A percentile compares a stretch with the other conserved stretches of the same genome.
These are phyloP conservation scores for Myriosclerotinia scirpicola DNA, from an alignment of 2,329 filamentous ascomycete genomes.

Conservation along the genomic window DNA sequence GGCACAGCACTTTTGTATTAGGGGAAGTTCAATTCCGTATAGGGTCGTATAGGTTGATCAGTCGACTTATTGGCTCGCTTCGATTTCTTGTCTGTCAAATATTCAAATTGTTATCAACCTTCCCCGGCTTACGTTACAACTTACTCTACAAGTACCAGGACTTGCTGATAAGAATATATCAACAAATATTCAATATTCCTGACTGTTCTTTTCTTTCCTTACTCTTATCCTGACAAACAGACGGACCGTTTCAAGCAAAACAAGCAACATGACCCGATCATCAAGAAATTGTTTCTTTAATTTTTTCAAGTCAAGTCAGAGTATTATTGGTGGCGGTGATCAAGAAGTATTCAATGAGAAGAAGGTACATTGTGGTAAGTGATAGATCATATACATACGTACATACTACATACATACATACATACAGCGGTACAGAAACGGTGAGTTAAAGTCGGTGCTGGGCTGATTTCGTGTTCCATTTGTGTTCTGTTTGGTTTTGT, in stretches of 20 bases:
- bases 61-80: too few species aligned
- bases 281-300: conserved; percentile 11
- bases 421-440: neutral
- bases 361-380: neutral
- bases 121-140: too few species aligned
- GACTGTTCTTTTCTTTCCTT: neutral
- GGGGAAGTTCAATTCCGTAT: too few species aligned
- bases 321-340: neutral
- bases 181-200: neutral
- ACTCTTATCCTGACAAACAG: neutral
- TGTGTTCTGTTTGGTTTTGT: neutral
- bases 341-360: neutral
- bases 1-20: too few species aligned
- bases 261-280: neutral
- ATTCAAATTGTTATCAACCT: too few species aligned
- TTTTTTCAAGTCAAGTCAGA: conserved; percentile 9
- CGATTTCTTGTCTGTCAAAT: too few species aligned
- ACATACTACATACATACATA: neutral
- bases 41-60: too few species aligned
- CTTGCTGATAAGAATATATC: too few species aligned
- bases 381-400: neutral
- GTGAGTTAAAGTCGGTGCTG: neutral
- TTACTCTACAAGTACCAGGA: too few species aligned
- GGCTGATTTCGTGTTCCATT: neutral
- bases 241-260: neutral